Percentiles rank a stretch among this genome's conserved stretches.
Conservation (phyloP, 805 yeast species). For the Candida alai region DNA sequence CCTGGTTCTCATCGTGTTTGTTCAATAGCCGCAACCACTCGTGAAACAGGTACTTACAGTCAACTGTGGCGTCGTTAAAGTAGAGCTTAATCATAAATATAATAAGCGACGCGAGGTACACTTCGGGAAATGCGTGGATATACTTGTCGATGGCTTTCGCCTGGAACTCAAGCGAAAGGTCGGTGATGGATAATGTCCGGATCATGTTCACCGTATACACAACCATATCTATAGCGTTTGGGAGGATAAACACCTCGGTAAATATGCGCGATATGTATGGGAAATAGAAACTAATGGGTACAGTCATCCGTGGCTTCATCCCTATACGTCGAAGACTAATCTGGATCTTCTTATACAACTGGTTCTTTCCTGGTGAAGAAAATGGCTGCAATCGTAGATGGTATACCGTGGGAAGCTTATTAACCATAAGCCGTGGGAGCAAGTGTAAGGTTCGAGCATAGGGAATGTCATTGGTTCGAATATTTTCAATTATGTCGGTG, state of each 20-base stretch:
- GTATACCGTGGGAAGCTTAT: conserved; percentile 36
- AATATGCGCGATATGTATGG: conserved; percentile 39
- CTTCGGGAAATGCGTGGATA: conserved; percentile 31
- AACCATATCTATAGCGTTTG: conserved; percentile 47
- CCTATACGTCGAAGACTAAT: conserved; percentile 10
- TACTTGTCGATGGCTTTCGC: background rate
- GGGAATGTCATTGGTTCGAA: conserved; percentile 46
- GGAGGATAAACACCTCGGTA: conserved; percentile 42
- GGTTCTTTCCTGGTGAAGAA: conserved; percentile 35
- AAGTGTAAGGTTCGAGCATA: conserved; percentile 37
- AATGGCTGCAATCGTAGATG: conserved; percentile 37
- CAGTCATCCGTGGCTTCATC: conserved; percentile 4
- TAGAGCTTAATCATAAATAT: conserved; percentile 29
- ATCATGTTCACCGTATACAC: conserved; percentile 22
- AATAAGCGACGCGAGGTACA: conserved; percentile 29
- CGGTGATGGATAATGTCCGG: conserved; percentile 7
- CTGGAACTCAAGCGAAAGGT: background rate
- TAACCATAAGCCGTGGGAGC: conserved; percentile 36
- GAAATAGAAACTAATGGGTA: conserved; percentile 26
- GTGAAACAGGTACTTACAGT: conserved; percentile 10
- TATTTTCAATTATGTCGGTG: conserved; percentile 43
- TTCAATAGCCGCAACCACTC: conserved; percentile 17
- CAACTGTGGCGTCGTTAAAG: conserved; percentile 12
- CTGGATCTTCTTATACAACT: conserved; percentile 24
- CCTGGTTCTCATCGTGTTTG: conserved; percentile 12